Percentiles rank a stretch among this genome's conserved stretches.
These are phyloP conservation scores for Hyphodiscus hymeniophilus DNA, from an alignment of 495 filamentous ascomycete species.

Conservation along the genomic window DNA sequence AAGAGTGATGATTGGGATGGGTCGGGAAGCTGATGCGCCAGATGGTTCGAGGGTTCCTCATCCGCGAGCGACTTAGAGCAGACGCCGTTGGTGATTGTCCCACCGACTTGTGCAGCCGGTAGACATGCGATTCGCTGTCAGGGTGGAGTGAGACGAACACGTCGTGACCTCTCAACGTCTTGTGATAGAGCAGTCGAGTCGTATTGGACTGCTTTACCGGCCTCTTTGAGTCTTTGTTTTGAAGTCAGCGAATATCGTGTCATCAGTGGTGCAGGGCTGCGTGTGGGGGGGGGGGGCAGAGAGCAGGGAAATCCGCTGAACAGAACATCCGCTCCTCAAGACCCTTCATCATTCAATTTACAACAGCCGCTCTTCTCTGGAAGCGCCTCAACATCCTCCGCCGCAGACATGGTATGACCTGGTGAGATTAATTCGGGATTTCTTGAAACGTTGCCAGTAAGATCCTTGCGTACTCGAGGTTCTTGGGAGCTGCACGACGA, in stretches of 20 bases:
- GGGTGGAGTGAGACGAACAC: neutral
- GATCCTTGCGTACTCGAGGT: neutral
- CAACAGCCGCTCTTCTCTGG: no score
- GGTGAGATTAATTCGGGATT: neutral
- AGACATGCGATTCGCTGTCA: constrained; percentile 2
- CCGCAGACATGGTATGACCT: neutral
- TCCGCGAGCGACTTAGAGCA: neutral
- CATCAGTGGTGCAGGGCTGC: neutral
- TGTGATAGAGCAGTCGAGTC: constrained; percentile 1
- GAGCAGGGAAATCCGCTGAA: neutral
- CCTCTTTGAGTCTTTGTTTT: constrained; percentile 11
- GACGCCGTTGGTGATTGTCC: neutral
- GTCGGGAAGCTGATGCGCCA: neutral
- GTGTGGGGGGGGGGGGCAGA: neutral
- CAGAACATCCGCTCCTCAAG: neutral
- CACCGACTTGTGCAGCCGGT: neutral
- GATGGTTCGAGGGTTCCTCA: neutral
- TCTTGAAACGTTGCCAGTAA: constrained; percentile 11
- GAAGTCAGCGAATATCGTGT: neutral
- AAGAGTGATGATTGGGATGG: neutral
- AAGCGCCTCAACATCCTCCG: neutral
- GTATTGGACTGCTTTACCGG: constrained; percentile 15
- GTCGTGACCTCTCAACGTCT: constrained; percentile 15
- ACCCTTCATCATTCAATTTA: neutral
- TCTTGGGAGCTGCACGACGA: neutral